These are phyloP conservation scores for Umbilicus rupestris DNA, from an alignment of 164 flowering plant species.

Conservation along the genomic window DNA sequence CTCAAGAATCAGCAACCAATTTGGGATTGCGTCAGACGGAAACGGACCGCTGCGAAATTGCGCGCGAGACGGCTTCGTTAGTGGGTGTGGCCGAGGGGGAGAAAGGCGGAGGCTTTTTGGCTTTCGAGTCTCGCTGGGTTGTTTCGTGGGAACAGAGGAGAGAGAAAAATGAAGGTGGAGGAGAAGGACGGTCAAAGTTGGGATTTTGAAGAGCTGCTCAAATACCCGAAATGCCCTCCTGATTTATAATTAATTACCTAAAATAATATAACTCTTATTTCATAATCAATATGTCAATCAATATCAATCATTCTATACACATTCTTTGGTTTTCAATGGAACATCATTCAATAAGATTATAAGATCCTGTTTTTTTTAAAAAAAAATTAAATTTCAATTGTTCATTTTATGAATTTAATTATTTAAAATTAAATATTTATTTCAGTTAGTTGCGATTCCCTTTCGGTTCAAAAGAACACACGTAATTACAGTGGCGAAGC, in stretches of 20 bases:
- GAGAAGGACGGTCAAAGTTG: background rate
- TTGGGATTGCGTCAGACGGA: slow-evolving; percentile 1
- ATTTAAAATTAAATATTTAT: too few species aligned
- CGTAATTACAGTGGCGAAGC: too few species aligned
- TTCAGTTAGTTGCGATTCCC: too few species aligned
- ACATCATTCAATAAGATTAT: background rate
- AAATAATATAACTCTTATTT: too few species aligned
- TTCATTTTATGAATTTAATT: too few species aligned
- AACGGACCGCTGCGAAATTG: background rate
- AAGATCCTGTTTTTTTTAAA: too few species aligned
- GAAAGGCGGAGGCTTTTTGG: slow-evolving; percentile 1
- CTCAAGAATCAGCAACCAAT: background rate
- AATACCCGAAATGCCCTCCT: slow-evolving; percentile 1
- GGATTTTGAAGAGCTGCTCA: slow-evolving; percentile 5
- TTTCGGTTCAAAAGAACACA: too few species aligned
- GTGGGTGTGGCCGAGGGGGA: background rate
- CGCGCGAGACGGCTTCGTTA: background rate
- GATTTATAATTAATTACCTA: background rate
- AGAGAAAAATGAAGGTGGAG: background rate
- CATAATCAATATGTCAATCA: too few species aligned
- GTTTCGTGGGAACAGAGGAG: background rate
- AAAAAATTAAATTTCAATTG: too few species aligned
- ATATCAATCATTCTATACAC: background rate
- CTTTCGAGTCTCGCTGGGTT: background rate
- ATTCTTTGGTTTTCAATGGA: background rate